Evolutionary conservation across 2,329 filamentous ascomycete genomes (phyloP).

Genomic region (Gyromitra esculenta): DNA sequence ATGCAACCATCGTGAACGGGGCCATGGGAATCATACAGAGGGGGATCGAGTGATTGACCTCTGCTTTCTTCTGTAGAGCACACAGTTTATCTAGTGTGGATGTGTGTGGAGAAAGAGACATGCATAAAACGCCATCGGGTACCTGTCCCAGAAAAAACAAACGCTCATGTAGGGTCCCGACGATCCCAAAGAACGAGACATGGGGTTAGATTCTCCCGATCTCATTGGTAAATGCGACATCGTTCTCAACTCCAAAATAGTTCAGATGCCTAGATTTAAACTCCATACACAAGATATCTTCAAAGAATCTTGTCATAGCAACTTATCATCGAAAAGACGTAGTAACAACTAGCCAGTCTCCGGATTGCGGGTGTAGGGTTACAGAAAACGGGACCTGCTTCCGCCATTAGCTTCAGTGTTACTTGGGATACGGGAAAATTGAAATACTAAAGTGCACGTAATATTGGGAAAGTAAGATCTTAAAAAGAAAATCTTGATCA

Average conservation of each 20-base stretch:
- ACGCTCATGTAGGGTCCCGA: slow-evolving; percentile 24
- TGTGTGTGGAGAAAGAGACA: slow-evolving; percentile 26
- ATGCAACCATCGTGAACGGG: slow-evolving; percentile 38
- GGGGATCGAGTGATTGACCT: slow-evolving; percentile 40
- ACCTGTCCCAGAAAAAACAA: slow-evolving; percentile 41
- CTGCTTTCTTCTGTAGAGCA: slow-evolving; percentile 23
- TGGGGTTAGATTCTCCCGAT: slow-evolving; percentile 7
- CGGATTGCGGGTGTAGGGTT: not conserved
- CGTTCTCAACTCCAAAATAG: slow-evolving; percentile 9
- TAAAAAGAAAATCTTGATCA: slow-evolving; percentile 15
- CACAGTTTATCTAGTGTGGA: slow-evolving; percentile 27
- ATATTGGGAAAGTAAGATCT: not conserved
- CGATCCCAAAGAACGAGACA: slow-evolving; percentile 22
- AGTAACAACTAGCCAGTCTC: not conserved
- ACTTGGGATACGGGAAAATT: not conserved
- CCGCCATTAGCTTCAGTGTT: not conserved
- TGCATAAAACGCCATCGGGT: slow-evolving; percentile 40
- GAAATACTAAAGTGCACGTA: not conserved
- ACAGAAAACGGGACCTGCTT: slow-evolving; percentile 15
- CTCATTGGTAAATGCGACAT: slow-evolving; percentile 27
- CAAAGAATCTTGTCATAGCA: not conserved
- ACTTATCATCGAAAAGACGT: not conserved
- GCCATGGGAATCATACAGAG: slow-evolving; percentile 26
- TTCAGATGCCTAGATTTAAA: slow-evolving; percentile 13
- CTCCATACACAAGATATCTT: slow-evolving; percentile 12